Conservation (phyloP, 179 eudicot species). For the Pouteria campechiana region DNA sequence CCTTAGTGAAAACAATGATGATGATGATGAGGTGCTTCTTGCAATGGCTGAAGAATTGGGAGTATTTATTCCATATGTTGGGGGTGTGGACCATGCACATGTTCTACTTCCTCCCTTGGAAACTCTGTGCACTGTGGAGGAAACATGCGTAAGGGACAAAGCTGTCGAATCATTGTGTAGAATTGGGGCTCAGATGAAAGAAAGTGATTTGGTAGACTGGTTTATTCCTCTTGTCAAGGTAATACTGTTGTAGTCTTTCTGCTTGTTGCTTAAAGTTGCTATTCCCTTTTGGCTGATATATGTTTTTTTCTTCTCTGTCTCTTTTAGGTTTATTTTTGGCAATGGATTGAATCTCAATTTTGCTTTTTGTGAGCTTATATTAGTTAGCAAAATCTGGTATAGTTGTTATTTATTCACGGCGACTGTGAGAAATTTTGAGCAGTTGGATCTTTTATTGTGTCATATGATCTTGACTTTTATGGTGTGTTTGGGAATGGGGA, state of each 20-base stretch:
- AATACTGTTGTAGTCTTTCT: constrained; percentile 7
- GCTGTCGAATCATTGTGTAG: constrained; percentile 92
- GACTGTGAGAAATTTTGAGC: too few relatives aligned
- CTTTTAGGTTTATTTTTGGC: too few relatives aligned
- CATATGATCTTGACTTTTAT: too few relatives aligned
- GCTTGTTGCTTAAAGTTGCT: too few relatives aligned
- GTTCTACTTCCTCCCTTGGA: constrained; percentile 90
- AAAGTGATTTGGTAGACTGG: constrained; percentile 73
- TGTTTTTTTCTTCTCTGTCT: too few relatives aligned
- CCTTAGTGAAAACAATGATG: constrained; percentile 86
- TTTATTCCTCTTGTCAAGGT: constrained; percentile 93
- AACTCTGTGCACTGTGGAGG: constrained; percentile 92
- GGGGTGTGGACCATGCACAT: constrained; percentile 89
- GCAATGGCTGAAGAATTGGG: constrained; percentile 98
- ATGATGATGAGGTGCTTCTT: constrained; percentile 95
- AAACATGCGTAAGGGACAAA: constrained; percentile 97
- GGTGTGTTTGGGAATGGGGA: too few relatives aligned
- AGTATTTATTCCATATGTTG: constrained; percentile 92
- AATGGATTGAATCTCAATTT: too few relatives aligned
- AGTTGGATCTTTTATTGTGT: too few relatives aligned
- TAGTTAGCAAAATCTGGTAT: too few relatives aligned
- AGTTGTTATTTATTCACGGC: too few relatives aligned
- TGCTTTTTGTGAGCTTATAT: too few relatives aligned
- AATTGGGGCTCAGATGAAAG: constrained; percentile 94
- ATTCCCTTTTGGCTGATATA: too few relatives aligned